Evolutionary conservation across 73 alveolate genomes (phyloP).

Genomic region (Symbiodinium pilosum): DNA sequence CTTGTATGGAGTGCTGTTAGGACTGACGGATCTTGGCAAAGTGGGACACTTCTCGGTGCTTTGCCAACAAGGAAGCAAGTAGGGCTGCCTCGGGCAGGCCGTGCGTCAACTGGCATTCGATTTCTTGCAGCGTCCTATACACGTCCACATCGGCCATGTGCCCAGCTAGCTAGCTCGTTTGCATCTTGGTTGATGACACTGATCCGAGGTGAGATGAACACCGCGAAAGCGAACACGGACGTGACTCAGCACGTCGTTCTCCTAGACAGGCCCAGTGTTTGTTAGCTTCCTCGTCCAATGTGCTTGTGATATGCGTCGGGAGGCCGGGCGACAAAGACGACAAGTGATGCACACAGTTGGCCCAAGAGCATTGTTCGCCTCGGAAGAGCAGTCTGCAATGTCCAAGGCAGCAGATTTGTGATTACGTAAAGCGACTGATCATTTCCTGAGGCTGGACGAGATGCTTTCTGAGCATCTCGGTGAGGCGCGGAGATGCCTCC

Average conservation of each 20-base stretch:
- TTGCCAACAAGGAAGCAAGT: too few relatives aligned
- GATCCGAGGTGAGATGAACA: constrained; percentile 57
- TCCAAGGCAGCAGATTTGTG: background rate
- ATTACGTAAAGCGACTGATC: background rate
- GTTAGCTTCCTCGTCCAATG: background rate
- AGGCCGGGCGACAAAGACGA: constrained; percentile 79
- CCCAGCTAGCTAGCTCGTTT: background rate
- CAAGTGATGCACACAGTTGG: background rate
- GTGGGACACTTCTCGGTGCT: too few relatives aligned
- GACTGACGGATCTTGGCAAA: too few relatives aligned
- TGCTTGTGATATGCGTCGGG: background rate
- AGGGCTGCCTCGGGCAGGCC: constrained; percentile 64
- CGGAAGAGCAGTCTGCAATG: background rate
- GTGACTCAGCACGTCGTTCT: constrained; percentile 93
- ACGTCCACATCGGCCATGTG: constrained; percentile 64
- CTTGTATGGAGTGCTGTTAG: too few relatives aligned
- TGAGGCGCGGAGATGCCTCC: too few relatives aligned
- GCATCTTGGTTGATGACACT: background rate
- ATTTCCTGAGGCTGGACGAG: constrained; percentile 46
- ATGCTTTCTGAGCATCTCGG: constrained; percentile 68
- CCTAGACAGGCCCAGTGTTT: constrained; percentile 32
- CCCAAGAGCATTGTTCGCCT: too few relatives aligned
- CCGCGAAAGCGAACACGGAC: constrained; percentile 87
- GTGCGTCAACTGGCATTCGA: constrained; percentile 93
- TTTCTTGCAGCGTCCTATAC: constrained; percentile 65